phyloP scores from a whole-genome alignment of 2,329 filamentous ascomycete species.

The Tolypocladium ophioglossoides region DNA sequence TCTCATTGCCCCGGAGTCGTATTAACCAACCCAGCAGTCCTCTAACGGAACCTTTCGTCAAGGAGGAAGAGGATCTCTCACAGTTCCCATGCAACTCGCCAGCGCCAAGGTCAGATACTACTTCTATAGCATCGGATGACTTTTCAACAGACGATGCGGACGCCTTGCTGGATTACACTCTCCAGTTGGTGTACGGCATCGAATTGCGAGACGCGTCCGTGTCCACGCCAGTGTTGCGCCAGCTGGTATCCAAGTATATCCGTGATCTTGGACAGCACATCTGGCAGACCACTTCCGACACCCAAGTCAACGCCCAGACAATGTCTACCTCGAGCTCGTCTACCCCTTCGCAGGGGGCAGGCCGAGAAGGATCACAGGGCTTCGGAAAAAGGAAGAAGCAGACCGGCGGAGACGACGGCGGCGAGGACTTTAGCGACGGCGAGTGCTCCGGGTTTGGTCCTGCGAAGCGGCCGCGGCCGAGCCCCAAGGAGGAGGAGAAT shows the following conservation, averaged over 20 bases:
- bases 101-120: conserved; percentile 8
- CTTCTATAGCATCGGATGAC: conserved; percentile 17
- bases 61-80: conserved; percentile 6
- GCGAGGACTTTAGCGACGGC: conserved; percentile 23
- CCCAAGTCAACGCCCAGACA: conserved; percentile 15
- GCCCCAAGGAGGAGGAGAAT: conserved; percentile 25
- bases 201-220: conserved; percentile 22
- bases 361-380: conserved; percentile 9
- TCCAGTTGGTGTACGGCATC: conserved; percentile 27
- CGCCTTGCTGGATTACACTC: conserved; percentile 21
- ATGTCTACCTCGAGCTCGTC: conserved; percentile 20
- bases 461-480: conserved; percentile 19
- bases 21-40: conserved; percentile 2
- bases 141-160: conserved; percentile 22
- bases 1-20: not conserved
- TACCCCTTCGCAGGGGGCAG: conserved; percentile 16
- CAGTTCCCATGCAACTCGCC: conserved; percentile 1
- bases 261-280: conserved; percentile 21
- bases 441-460: conserved; percentile 18
- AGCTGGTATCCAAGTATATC: conserved; percentile 20
- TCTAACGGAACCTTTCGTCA: conserved; percentile 2
- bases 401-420: conserved; percentile 17
- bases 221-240: conserved; percentile 15
- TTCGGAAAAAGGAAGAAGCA: conserved; percentile 26
- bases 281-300: conserved; percentile 18